phyloP scores from a whole-genome alignment of 2,329 filamentous ascomycete genomes.

The Metarhizium guizhouense region DNA sequence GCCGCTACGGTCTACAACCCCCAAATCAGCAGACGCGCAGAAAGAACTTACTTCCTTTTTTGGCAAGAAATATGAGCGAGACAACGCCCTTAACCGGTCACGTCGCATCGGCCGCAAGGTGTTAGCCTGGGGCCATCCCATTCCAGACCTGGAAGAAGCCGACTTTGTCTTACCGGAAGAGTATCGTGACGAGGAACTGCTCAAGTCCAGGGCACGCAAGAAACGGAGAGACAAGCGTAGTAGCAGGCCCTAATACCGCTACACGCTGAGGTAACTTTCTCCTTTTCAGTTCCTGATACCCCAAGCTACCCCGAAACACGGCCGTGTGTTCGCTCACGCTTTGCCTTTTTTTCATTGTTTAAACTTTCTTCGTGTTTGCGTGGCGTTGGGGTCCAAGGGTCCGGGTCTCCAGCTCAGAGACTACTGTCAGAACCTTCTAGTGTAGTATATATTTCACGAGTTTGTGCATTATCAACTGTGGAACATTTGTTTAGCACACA shows the following conservation, averaged over 20 bases:
- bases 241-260: conserved; percentile 26
- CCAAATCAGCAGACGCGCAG: conserved; percentile 28
- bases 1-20: conserved; percentile 15
- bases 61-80: conserved; percentile 67
- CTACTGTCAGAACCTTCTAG: not conserved
- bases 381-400: conserved; percentile 5
- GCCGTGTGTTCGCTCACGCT: not conserved
- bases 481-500: not conserved
- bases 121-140: conserved; percentile 70
- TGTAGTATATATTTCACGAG: not conserved
- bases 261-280: not conserved
- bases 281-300: not conserved
- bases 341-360: not conserved
- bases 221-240: conserved; percentile 51
- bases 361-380: not conserved
- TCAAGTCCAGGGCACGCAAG: conserved; percentile 52
- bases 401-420: not conserved
- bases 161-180: conserved; percentile 72
- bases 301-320: not conserved
- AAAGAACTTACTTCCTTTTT: conserved; percentile 84
- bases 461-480: not conserved
- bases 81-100: conserved; percentile 64
- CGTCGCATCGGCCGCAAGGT: conserved; percentile 61
- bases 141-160: conserved; percentile 61
- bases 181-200: conserved; percentile 44